phyloP scores from a whole-genome alignment of 148 eudicot species.

The Vaccinium myrtillus region DNA sequence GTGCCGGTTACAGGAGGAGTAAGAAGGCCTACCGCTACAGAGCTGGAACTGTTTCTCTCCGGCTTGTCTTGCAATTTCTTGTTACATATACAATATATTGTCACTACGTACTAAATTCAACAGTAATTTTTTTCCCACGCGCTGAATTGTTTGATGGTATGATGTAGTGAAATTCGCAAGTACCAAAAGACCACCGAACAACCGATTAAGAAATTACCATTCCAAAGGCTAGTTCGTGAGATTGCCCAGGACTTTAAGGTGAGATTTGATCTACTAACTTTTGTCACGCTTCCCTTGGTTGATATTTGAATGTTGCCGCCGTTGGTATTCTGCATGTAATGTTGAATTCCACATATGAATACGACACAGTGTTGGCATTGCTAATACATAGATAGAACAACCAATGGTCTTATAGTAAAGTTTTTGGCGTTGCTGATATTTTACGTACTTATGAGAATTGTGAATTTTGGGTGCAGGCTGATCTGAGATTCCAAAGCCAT shows the following conservation, averaged over 20 bases:
- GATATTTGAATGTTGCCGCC: neutral
- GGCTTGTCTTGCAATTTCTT: neutral
- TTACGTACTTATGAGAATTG: neutral
- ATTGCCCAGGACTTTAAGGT: conserved; percentile 15
- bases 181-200: neutral
- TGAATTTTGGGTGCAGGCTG: conserved; percentile 10
- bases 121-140: neutral
- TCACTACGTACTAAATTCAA: neutral
- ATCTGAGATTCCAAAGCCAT: conserved; percentile 10
- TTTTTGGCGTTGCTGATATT: too few relatives aligned
- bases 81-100: too few relatives aligned
- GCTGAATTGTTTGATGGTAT: neutral
- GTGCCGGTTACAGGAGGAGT: neutral
- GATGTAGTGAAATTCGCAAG: conserved; percentile 6
- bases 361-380: too few relatives aligned
- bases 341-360: too few relatives aligned
- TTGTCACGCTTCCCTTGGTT: neutral
- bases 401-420: too few relatives aligned
- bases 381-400: too few relatives aligned
- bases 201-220: neutral
- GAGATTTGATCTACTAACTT: neutral
- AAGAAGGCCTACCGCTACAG: neutral
- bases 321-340: too few relatives aligned
- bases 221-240: conserved; percentile 18
- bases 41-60: conserved; percentile 7